Conservation (phyloP, 495 filamentous ascomycete species). For the Polyplosphaeria fusca region DNA sequence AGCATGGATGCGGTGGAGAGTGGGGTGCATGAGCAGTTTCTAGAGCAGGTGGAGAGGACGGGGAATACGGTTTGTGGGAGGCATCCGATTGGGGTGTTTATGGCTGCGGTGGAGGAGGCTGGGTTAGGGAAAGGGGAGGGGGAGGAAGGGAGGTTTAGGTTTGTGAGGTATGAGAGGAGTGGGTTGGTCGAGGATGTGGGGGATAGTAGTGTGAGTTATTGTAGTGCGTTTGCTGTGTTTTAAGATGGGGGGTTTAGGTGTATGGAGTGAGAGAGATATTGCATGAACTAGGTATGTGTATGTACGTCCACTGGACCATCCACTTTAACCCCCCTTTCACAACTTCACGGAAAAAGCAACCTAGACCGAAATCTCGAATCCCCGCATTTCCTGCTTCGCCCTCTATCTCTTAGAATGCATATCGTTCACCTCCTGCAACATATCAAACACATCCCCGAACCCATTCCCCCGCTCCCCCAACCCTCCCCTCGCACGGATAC, state of each 20-base stretch:
- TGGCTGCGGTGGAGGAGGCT: constrained; percentile 76
- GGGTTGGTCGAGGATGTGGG: constrained; percentile 62
- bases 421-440: too few relatives aligned
- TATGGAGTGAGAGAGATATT: background rate
- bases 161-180: constrained; percentile 90
- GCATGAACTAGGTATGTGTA: too few relatives aligned
- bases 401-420: too few relatives aligned
- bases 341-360: too few relatives aligned
- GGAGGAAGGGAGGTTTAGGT: constrained; percentile 66
- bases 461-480: too few relatives aligned
- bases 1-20: constrained; percentile 80
- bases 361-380: too few relatives aligned
- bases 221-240: constrained; percentile 70
- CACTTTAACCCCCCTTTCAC: too few relatives aligned
- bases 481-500: too few relatives aligned
- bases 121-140: constrained; percentile 38
- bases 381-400: too few relatives aligned
- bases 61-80: constrained; percentile 92
- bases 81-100: constrained; percentile 91
- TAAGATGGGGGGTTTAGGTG: constrained; percentile 21
- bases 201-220: constrained; percentile 96
- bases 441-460: too few relatives aligned
- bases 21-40: constrained; percentile 66
- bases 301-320: too few relatives aligned
- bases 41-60: constrained; percentile 64